Base-by-base conservation (phyloP, 1,284 basidiomycete genomes). In the Pseudozyma hubeiensis region DNA sequence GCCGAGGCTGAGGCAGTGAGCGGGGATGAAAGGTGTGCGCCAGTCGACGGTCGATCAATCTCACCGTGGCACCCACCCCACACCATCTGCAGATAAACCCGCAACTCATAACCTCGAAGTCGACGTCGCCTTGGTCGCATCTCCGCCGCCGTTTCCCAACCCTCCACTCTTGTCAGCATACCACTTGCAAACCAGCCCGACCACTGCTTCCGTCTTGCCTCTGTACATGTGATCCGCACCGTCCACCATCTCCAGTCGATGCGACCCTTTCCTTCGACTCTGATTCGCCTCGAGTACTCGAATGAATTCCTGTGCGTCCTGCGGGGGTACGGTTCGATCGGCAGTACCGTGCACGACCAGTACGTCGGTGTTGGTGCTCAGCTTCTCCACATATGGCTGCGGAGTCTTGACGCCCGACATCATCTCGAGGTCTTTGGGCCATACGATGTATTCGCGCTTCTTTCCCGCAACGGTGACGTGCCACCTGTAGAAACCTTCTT, bases 181-280 rank as follows among this genome's bases (percentile, higher is more conserved):
- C 66, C 66, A 69, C 4, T 17, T 37, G 44, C 61, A 63, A 13
- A 64, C 49, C 5, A 55, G 43, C 30, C 63, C 47, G 13, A 68
- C 65, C 5, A 68, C 52, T 0, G 65, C 51, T 44, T 68, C 52
- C 13, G 47, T 53, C 5, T 30, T 19, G 1, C 65, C 59, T 39
- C 65, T 47, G 16, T 54, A 76, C 54, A 69, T 80, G 53, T 80
- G 78, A 58, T 77, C 68, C 7, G 77, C 74, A 11, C 60, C 70
- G 24, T 72, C 49, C n/a, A 80, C 44, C 1, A 80, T 44, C 11
- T 72, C 64, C 41, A 79, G 19, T 14, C 53, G 48, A 24, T 66
- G 60, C 48, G 69, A 71, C 4, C 54, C 64, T 9, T 60, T 50
- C 8, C 53, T 41, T 4, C 67, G 48, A 24, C 13, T 13, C 14